Evolutionary conservation across 768 basidiomycete genomes (phyloP).

Genomic region (Neoboletus magnificus): DNA sequence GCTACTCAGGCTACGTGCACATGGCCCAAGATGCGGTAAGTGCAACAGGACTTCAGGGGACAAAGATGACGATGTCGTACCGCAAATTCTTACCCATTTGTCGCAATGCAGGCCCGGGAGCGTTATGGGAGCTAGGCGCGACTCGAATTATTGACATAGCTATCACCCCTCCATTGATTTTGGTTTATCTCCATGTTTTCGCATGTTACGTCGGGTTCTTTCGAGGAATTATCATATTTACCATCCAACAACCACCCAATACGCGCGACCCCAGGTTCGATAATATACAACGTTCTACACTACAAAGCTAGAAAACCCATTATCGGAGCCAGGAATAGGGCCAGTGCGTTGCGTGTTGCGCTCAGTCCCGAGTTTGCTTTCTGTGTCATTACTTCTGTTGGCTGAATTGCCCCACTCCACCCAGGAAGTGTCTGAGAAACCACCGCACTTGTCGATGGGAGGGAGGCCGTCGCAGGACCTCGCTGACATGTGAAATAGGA

Average conservation of each 20-base stretch:
- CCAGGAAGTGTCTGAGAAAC: conserved; percentile 54
- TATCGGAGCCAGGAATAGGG: conserved; percentile 24
- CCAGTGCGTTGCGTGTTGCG: conserved; percentile 19
- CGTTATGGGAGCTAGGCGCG: conserved; percentile 31
- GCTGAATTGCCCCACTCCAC: conserved; percentile 14
- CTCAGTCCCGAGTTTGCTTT: conserved; percentile 23
- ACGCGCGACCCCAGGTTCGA: neutral
- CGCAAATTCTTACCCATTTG: conserved; percentile 25
- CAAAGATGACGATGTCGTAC: conserved; percentile 17
- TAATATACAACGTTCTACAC: neutral
- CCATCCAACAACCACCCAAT: neutral
- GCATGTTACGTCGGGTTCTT: conserved; percentile 11
- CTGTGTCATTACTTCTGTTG: conserved; percentile 13
- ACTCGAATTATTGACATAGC: conserved; percentile 10
- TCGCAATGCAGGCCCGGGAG: conserved; percentile 34
- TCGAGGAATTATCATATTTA: conserved; percentile 20
- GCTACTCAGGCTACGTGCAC: conserved; percentile 65
- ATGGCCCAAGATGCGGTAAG: conserved; percentile 71
- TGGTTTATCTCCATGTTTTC: conserved; percentile 14
- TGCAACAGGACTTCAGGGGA: conserved; percentile 19
- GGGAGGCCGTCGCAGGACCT: conserved; percentile 52
- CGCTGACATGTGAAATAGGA: conserved; percentile 74
- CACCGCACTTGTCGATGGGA: conserved; percentile 63
- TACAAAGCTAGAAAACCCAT: conserved; percentile 29
- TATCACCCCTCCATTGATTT: conserved; percentile 6